phyloP scores from a whole-genome alignment of 2,329 filamentous ascomycete genomes.

The Penicillium aurantiogriseum region DNA sequence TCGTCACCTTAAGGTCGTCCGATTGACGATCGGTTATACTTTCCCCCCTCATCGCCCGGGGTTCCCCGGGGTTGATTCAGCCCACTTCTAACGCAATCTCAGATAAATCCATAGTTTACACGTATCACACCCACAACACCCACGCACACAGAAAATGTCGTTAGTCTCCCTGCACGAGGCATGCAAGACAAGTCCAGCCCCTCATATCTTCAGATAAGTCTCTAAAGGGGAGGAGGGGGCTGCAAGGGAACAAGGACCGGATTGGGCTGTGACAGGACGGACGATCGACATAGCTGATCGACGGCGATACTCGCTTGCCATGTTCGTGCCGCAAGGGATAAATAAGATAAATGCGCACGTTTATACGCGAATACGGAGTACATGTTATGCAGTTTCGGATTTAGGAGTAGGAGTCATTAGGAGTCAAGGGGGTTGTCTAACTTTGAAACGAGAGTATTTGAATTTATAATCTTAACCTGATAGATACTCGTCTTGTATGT shows the following conservation, averaged over 20 bases:
- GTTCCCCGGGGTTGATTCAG: not conserved
- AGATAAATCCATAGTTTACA: not conserved
- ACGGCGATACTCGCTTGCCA: constrained; percentile 10
- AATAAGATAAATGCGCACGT: constrained; percentile 11
- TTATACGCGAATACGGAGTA: constrained; percentile 2
- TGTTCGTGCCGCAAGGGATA: constrained; percentile 18
- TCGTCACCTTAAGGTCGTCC: not conserved
- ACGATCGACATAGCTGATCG: constrained; percentile 4
- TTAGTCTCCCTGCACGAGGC: constrained; percentile 8
- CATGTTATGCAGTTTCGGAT: not conserved
- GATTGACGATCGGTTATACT: not conserved
- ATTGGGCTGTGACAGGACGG: constrained; percentile 18
- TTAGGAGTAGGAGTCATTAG: not conserved
- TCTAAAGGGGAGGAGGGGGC: not conserved
- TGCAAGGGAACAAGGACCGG: constrained; percentile 8
- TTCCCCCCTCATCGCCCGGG: not conserved
- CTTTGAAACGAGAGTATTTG: not conserved
- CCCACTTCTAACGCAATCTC: not conserved
- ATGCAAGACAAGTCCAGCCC: constrained; percentile 7
- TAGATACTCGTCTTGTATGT: not conserved
- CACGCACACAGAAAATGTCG: not conserved
- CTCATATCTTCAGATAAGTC: not conserved
- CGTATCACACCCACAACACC: not conserved
- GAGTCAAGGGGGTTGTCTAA: not conserved
- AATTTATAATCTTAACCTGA: not conserved